A percentile compares a stretch with the other conserved stretches of the same genome.
These are phyloP conservation scores for Scleromitrula shiraiana DNA, from an alignment of 2,329 filamentous ascomycete species.

Conservation along the genomic window DNA sequence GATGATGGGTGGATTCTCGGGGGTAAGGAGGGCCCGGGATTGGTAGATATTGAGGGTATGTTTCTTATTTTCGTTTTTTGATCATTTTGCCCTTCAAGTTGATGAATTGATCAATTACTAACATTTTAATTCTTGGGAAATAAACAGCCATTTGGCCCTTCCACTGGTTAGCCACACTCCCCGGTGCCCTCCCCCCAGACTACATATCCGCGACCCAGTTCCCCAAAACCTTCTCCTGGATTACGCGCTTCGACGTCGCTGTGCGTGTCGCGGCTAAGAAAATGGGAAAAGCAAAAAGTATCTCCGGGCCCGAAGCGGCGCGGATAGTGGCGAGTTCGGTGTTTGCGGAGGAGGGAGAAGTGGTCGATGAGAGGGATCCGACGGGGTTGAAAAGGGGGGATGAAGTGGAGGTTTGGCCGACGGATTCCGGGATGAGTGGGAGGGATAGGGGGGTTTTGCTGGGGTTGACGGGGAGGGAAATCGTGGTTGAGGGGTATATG, in stretches of 20 bases:
- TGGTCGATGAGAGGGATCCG: conserved; percentile 44
- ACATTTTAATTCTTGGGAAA: conserved; percentile 21
- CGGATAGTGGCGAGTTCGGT: conserved; percentile 37
- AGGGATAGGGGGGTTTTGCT: conserved; percentile 50
- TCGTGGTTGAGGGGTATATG: conserved; percentile 47
- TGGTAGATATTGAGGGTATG: conserved; percentile 59
- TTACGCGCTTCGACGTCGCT: conserved; percentile 48
- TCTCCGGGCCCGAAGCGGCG: conserved; percentile 49
- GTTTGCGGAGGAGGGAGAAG: conserved; percentile 38
- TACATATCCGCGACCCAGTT: conserved; percentile 44
- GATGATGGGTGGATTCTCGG: conserved; percentile 62
- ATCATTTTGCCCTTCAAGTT: neutral
- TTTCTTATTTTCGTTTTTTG: too few relatives aligned
- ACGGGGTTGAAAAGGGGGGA: conserved; percentile 45
- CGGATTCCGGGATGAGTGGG: conserved; percentile 52
- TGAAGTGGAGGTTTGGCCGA: conserved; percentile 49
- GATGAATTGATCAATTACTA: neutral
- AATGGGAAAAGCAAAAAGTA: conserved; percentile 32
- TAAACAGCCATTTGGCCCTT: conserved; percentile 55
- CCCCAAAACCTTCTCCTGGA: conserved; percentile 56
- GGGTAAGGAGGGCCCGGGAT: conserved; percentile 40
- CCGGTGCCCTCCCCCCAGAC: conserved; percentile 45
- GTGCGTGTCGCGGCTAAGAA: conserved; percentile 36
- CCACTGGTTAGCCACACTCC: conserved; percentile 53
- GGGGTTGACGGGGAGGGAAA: conserved; percentile 43